Percentiles rank a stretch among this genome's conserved stretches.
Conservation (phyloP, 805 yeast species). For the Hanseniaspora valbyensis region DNA sequence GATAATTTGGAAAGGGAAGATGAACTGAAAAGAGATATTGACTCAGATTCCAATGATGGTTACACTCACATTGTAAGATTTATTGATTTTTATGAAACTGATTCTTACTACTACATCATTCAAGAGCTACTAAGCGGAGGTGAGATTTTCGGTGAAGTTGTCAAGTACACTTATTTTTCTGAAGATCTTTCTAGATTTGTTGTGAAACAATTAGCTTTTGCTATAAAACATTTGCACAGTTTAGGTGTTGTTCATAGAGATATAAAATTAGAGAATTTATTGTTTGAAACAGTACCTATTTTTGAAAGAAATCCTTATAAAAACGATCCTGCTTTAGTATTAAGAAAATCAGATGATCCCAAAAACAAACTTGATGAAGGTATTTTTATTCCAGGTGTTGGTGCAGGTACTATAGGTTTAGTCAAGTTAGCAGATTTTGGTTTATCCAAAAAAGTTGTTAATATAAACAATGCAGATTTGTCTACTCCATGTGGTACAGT, state of each 20-base stretch:
- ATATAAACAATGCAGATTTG: slow-evolving; percentile 37
- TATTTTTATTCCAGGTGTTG: slow-evolving; percentile 60
- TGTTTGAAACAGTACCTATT: slow-evolving; percentile 38
- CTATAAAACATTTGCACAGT: slow-evolving; percentile 58
- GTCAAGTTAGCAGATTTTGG: slow-evolving; percentile 96
- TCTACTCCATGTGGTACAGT: slow-evolving; percentile 99
- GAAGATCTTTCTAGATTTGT: slow-evolving; percentile 57
- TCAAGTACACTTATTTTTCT: slow-evolving; percentile 52
- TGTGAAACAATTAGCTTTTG: slow-evolving; percentile 50
- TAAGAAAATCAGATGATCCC: slow-evolving; percentile 58
- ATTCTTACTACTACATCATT: slow-evolving; percentile 51
- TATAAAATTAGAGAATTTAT: slow-evolving; percentile 67
- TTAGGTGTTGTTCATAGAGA: slow-evolving; percentile 76
- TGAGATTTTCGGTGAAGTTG: slow-evolving; percentile 60
- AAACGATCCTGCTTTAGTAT: slow-evolving; percentile 21
- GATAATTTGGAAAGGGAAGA: neutral
- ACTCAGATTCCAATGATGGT: slow-evolving; percentile 15
- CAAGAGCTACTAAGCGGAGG: slow-evolving; percentile 72
- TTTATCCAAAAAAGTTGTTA: slow-evolving; percentile 79
- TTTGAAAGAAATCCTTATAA: slow-evolving; percentile 22
- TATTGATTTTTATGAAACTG: slow-evolving; percentile 55
- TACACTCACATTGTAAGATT: slow-evolving; percentile 48
- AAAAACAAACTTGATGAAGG: slow-evolving; percentile 77
- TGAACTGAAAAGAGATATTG: slow-evolving; percentile 9
- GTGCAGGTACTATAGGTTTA: slow-evolving; percentile 85